Percentiles rank a stretch among this genome's conserved stretches.
phyloP scores from a whole-genome alignment of 306 rosid genomes.

The Rosa persica region DNA sequence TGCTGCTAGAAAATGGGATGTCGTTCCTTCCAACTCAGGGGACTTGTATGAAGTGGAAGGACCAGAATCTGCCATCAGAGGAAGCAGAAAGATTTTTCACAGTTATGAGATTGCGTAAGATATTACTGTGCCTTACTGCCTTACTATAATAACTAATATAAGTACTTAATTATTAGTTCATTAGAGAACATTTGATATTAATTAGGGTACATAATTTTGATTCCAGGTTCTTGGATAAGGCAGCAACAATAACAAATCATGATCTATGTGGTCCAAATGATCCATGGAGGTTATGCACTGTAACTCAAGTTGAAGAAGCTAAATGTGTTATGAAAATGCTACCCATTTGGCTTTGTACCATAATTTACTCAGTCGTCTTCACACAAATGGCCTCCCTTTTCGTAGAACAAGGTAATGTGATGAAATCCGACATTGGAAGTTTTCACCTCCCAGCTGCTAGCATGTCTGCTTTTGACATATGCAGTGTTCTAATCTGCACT shows the following conservation, averaged over 20 bases:
- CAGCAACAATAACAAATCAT: slow-evolving; percentile 35
- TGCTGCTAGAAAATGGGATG: slow-evolving; percentile 45
- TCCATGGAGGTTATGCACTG: slow-evolving; percentile 62
- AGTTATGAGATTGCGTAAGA: slow-evolving; percentile 52
- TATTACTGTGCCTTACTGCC: neutral
- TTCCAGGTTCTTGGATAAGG: slow-evolving; percentile 37
- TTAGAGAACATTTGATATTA: neutral
- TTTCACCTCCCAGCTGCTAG: slow-evolving; percentile 72
- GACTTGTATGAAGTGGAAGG: slow-evolving; percentile 45
- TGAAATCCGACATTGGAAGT: slow-evolving; percentile 42
- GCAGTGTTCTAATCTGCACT: slow-evolving; percentile 55
- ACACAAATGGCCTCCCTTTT: slow-evolving; percentile 84
- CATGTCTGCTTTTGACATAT: slow-evolving; percentile 70
- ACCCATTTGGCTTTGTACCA: slow-evolving; percentile 80
- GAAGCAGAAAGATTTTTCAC: slow-evolving; percentile 53
- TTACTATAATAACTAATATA: no score
- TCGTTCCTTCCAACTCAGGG: slow-evolving; percentile 24
- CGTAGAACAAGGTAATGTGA: slow-evolving; percentile 72
- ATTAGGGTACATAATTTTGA: neutral
- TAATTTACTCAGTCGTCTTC: slow-evolving; percentile 70
- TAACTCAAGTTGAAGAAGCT: slow-evolving; percentile 81
- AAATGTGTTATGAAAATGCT: slow-evolving; percentile 66
- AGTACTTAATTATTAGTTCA: no score
- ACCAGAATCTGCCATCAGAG: slow-evolving; percentile 39
- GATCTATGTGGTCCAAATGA: slow-evolving; percentile 18